phyloP scores from a whole-genome alignment of 169 alveolate genomes.

The Cyclospora cayetanensis region DNA sequence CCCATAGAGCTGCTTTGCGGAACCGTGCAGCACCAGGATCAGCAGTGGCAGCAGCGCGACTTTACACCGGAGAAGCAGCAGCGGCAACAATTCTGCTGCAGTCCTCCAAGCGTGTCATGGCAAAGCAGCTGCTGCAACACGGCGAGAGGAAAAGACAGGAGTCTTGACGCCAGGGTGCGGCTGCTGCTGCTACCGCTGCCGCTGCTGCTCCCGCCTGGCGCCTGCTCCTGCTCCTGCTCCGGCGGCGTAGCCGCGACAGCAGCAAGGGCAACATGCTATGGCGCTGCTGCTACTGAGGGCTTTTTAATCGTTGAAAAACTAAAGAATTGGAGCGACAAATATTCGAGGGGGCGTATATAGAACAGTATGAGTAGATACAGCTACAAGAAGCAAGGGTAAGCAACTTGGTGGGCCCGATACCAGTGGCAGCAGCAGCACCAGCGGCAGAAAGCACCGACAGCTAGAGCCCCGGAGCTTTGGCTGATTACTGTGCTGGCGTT shows the following conservation, averaged over 20 bases:
- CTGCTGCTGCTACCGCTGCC: conserved; percentile 36
- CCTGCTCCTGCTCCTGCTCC: conserved; percentile 1
- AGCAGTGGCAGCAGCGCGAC: not conserved
- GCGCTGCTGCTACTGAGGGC: not conserved
- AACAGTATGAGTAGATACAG: too few species aligned
- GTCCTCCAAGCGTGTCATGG: not conserved
- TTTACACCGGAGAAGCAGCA: not conserved
- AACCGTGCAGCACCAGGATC: conserved; percentile 17
- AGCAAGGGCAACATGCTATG: not conserved
- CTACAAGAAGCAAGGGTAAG: too few species aligned
- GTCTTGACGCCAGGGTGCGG: not conserved
- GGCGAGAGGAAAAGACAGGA: not conserved
- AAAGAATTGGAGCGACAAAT: too few species aligned
- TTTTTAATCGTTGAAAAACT: not conserved
- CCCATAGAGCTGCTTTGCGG: too few species aligned
- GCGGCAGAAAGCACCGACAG: too few species aligned
- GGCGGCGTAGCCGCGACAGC: conserved; percentile 3
- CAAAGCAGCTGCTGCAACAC: not conserved
- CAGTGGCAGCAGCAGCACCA: too few species aligned
- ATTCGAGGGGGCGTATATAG: too few species aligned
- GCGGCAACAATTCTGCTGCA: not conserved
- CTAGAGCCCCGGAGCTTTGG: too few species aligned
- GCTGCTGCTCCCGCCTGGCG: conserved; percentile 33
- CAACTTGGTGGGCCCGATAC: too few species aligned
- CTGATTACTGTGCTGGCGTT: too few species aligned